A percentile compares a stretch with the other conserved stretches of the same genome.
Evolutionary conservation across 2,329 filamentous ascomycete species (phyloP).

Genomic region (Neonectria sp.): DNA sequence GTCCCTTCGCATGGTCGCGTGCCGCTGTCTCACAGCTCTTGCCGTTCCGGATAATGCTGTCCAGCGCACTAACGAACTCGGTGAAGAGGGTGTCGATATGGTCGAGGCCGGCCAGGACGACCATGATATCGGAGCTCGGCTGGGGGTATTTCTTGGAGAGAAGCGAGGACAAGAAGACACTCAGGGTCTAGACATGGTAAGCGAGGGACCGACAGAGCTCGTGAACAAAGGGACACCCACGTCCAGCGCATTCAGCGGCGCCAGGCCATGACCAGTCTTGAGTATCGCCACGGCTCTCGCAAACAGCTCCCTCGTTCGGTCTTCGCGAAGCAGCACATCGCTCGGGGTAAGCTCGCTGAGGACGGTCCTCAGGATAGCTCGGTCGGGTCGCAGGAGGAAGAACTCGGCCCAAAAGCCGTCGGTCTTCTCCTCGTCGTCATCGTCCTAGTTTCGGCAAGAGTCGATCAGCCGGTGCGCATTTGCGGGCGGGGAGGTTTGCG

Average conservation of each 20-base stretch:
- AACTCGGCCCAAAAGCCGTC: slow-evolving; percentile 98
- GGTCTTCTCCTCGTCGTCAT: slow-evolving; percentile 77
- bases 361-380: slow-evolving; percentile 75
- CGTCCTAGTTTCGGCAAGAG: slow-evolving; percentile 63
- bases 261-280: slow-evolving; percentile 71
- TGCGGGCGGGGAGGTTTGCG: slow-evolving; percentile 22
- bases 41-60: slow-evolving; percentile 86
- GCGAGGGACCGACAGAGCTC: slow-evolving; percentile 54
- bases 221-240: slow-evolving; percentile 65
- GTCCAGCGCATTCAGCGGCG: slow-evolving; percentile 87
- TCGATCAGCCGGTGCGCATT: slow-evolving; percentile 50
- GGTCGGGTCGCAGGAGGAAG: slow-evolving; percentile 90
- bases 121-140: slow-evolving; percentile 94
- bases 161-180: slow-evolving; percentile 86
- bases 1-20: not conserved
- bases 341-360: slow-evolving; percentile 80
- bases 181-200: slow-evolving; percentile 78
- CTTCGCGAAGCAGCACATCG: slow-evolving; percentile 82
- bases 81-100: slow-evolving; percentile 89
- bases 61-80: slow-evolving; percentile 87
- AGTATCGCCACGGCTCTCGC: slow-evolving; percentile 78
- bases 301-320: slow-evolving; percentile 86
- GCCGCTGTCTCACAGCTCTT: slow-evolving; percentile 70
- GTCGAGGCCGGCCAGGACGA: slow-evolving; percentile 89
- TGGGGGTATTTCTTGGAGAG: slow-evolving; percentile 94